Evolutionary conservation across 805 yeast species (phyloP), one percentile per base, ranked within the genome.

Genomic region (Cyberlindnera mycetangii): DNA sequence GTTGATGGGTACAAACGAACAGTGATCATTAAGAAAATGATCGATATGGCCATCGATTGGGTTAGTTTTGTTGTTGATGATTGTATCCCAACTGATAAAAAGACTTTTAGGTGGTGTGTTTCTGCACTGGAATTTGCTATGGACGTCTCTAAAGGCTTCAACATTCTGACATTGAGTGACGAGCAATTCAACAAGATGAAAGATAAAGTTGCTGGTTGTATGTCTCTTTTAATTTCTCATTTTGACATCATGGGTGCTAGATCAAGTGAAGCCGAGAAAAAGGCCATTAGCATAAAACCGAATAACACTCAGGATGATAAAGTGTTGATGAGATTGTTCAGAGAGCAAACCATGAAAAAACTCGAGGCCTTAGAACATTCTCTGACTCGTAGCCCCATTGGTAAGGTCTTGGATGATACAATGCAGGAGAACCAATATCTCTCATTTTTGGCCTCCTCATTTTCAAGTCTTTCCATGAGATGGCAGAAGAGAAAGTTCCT

Each of bases 221-320:
- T 93, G 89, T 83, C 97, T 2, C 70, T 93, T 41, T 71, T 93
- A 48, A 92, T 93, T 50, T 88, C 97, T 0, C 98, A 93, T 67
- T 93, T 93, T 59, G 99, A 93, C 66, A 89, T 93, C 41, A 93
- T 92, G 97, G 98, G 98, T 39, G 97, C 97, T 0, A 76, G 98
- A 58, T 85, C 96, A 1, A 83, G 62, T 74, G 77, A 55, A 44
- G 49, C 77, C 62, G 66, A 75, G 69, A 81, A 79, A 41, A 82
- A 76, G 54, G 71, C 76, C 39, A 74, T 72, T 57, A 57, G 51
- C 37, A 64, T 58, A 45, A 59, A 59, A 22, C 67, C 69, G 39
- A 68, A 66, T 25, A 76, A 78, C 7, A 64, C 77, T 53, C 80
- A 77, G 59, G 73, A 71, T 45, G 83, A 77, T 50, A 78, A 72